phyloP scores from a whole-genome alignment of 495 filamentous ascomycete genomes.

The Penicillium tannophilum region DNA sequence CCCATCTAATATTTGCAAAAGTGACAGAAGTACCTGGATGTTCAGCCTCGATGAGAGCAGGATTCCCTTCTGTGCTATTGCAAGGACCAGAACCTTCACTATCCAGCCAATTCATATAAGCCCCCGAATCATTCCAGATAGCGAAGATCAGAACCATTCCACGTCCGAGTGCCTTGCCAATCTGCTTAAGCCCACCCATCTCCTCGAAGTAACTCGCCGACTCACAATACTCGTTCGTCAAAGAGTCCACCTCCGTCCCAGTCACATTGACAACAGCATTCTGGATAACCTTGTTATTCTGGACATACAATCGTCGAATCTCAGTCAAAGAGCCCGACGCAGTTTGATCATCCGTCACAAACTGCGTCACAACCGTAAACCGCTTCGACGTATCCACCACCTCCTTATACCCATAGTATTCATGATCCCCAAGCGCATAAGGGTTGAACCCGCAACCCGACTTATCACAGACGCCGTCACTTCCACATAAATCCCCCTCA shows the following conservation, averaged over 20 bases:
- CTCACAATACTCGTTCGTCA: constrained; percentile 30
- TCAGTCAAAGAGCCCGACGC: constrained; percentile 50
- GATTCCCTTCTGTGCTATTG: constrained; percentile 42
- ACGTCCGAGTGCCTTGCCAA: constrained; percentile 42
- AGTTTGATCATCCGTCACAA: constrained; percentile 53
- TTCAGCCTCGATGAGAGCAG: constrained; percentile 29
- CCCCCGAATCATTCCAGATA: constrained; percentile 63
- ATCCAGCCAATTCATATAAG: constrained; percentile 68
- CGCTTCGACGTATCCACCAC: constrained; percentile 60
- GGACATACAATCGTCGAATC: constrained; percentile 64
- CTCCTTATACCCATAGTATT: constrained; percentile 56
- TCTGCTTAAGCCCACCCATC: constrained; percentile 31
- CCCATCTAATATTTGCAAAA: constrained; percentile 40
- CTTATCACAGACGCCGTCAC: constrained; percentile 62
- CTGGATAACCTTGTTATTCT: constrained; percentile 57
- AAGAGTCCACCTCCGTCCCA: constrained; percentile 23
- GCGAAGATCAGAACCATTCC: constrained; percentile 70
- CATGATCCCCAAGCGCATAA: constrained; percentile 55
- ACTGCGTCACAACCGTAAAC: constrained; percentile 71
- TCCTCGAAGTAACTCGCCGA: constrained; percentile 19
- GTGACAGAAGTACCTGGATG: constrained; percentile 34
- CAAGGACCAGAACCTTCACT: constrained; percentile 59
- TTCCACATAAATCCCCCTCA: constrained; percentile 46
- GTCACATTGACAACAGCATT: constrained; percentile 27
- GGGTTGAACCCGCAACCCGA: constrained; percentile 67